Evolutionary conservation across 352 stramenopile species (phyloP).

Genomic region (Plasmopara halstedii): DNA sequence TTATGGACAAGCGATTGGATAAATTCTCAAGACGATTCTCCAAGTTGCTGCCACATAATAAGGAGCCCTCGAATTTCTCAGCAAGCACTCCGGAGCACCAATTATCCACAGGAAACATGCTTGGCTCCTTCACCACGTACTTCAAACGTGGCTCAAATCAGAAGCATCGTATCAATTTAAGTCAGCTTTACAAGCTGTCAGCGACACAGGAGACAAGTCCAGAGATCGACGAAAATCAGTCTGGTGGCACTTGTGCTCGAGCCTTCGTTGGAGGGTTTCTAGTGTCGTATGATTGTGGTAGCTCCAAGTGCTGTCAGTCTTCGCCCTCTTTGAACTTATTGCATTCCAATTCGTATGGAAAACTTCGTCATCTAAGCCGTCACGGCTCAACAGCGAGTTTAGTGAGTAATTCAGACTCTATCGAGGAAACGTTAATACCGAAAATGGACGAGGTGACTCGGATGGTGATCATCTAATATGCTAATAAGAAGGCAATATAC

Average conservation of each 20-base stretch:
- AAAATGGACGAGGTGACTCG: too few relatives aligned
- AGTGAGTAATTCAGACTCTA: too few relatives aligned
- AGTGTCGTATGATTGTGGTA: slow-evolving; percentile 2
- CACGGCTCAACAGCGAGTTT: slow-evolving; percentile 2
- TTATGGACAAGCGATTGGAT: slow-evolving; percentile 26
- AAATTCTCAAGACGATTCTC: slow-evolving; percentile 26
- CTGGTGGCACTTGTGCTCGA: background rate
- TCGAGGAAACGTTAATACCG: too few relatives aligned
- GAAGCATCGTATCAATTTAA: slow-evolving; percentile 21
- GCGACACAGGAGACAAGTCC: background rate
- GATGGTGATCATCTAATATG: too few relatives aligned
- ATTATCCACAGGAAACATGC: slow-evolving; percentile 1
- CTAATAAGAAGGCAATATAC: too few relatives aligned
- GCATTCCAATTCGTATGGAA: slow-evolving; percentile 8
- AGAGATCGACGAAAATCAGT: slow-evolving; percentile 2
- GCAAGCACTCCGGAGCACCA: slow-evolving; percentile 1
- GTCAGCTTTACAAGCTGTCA: slow-evolving; percentile 25
- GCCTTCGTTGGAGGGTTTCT: background rate
- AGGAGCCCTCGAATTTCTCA: slow-evolving; percentile 7
- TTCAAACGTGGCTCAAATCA: slow-evolving; percentile 26
- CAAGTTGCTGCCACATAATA: slow-evolving; percentile 17
- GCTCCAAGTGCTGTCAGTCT: slow-evolving; percentile 7
- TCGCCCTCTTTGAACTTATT: slow-evolving; percentile 1
- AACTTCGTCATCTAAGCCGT: slow-evolving; percentile 7
- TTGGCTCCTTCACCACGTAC: slow-evolving; percentile 18